Percentiles rank a stretch among this genome's conserved stretches.
Conservation (phyloP, 2,329 filamentous ascomycete genomes). For the Fusarium redolens region DNA sequence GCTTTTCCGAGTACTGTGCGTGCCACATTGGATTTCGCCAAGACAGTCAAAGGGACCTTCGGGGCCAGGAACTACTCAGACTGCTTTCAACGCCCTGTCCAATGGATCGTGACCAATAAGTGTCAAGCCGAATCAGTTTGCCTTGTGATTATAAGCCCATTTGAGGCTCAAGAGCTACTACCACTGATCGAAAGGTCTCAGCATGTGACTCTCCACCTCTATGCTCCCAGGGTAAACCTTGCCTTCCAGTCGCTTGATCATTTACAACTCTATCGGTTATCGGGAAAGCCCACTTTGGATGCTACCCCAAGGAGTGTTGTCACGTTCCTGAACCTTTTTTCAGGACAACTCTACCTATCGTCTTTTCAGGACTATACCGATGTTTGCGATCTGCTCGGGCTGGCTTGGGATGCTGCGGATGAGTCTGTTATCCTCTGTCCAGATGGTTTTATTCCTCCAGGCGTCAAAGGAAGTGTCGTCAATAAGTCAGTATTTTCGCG, state of each 20-base stretch:
- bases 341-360: slow-evolving; percentile 73
- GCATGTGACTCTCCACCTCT: slow-evolving; percentile 59
- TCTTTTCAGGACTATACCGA: slow-evolving; percentile 64
- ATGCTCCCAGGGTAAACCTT: slow-evolving; percentile 57
- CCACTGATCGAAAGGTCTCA: slow-evolving; percentile 50
- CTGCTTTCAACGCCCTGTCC: slow-evolving; percentile 40
- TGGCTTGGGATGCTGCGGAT: slow-evolving; percentile 50
- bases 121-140: not conserved
- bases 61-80: slow-evolving; percentile 19
- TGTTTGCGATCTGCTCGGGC: slow-evolving; percentile 63
- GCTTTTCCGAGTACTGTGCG: slow-evolving; percentile 25
- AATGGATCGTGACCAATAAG: slow-evolving; percentile 37
- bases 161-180: slow-evolving; percentile 68
- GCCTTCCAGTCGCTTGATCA: slow-evolving; percentile 33
- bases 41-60: slow-evolving; percentile 4
- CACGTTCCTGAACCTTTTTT: slow-evolving; percentile 71
- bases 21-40: slow-evolving; percentile 38
- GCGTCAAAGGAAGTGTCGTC: slow-evolving; percentile 2
- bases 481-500: slow-evolving; percentile 42
- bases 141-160: slow-evolving; percentile 62
- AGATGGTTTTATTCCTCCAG: slow-evolving; percentile 51
- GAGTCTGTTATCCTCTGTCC: slow-evolving; percentile 40
- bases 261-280: slow-evolving; percentile 37
- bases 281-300: not conserved
- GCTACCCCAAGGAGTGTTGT: slow-evolving; percentile 47